Conservation (phyloP, 345 rosid genomes). For the Luvunga scandens region DNA sequence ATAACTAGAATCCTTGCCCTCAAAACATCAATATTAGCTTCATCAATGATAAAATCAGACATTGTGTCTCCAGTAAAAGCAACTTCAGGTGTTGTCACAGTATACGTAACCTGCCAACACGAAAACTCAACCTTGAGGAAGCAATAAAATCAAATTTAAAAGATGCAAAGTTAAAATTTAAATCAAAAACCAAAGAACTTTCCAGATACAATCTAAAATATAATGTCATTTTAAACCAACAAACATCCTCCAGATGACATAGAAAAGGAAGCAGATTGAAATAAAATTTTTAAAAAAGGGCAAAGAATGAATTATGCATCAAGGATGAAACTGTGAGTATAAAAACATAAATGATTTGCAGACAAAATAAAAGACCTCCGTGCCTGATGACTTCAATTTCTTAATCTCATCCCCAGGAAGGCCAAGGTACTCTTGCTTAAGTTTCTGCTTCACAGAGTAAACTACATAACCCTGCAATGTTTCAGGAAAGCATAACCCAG, state of each 20-base stretch:
- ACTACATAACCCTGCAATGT: conserved; percentile 77
- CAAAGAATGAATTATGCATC: no score
- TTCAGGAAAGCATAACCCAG: not conserved
- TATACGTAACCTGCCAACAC: conserved; percentile 67
- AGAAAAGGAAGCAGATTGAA: not conserved
- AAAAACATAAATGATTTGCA: not conserved
- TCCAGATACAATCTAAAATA: not conserved
- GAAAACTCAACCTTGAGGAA: conserved; percentile 17
- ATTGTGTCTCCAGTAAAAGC: conserved; percentile 95
- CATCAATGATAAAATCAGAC: no score
- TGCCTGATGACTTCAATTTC: conserved; percentile 74
- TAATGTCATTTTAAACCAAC: not conserved
- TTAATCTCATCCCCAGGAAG: conserved; percentile 66
- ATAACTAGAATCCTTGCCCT: no score
- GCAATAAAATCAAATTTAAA: conserved; percentile 3
- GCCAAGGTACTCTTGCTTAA: conserved; percentile 71
- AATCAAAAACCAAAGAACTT: not conserved
- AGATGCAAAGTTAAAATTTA: not conserved
- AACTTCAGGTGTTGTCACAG: conserved; percentile 63
- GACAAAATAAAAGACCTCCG: conserved; percentile 51
- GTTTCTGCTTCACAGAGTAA: conserved; percentile 69
- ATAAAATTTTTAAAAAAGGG: no score
- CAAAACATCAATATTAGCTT: no score
- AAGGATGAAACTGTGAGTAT: not conserved
- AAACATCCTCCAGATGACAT: not conserved